Conservation (phyloP, 768 basidiomycete species). For the Cyclocybe aegerita region DNA sequence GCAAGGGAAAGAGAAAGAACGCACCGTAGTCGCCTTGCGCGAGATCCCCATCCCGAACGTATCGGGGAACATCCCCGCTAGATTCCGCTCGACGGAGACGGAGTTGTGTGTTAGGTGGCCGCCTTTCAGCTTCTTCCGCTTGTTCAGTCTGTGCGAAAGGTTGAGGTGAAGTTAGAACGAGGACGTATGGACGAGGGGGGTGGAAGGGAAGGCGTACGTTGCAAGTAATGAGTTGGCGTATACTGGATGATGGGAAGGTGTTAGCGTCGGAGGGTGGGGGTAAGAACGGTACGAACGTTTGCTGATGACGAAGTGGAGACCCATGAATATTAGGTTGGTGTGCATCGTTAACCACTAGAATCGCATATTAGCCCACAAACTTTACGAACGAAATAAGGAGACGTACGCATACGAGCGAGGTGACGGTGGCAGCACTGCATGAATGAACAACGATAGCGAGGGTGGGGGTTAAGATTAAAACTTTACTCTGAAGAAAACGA, state of each 20-base stretch:
- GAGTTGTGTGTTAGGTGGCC: no score
- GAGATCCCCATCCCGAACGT: no score
- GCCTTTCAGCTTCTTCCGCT: no score
- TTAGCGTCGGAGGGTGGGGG: background rate
- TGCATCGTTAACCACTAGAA: slow-evolving; percentile 43
- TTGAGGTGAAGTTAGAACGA: background rate
- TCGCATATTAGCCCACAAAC: background rate
- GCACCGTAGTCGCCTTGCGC: no score
- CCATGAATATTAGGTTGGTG: slow-evolving; percentile 42
- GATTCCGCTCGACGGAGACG: no score
- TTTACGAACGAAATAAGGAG: background rate
- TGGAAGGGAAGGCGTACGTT: slow-evolving; percentile 7
- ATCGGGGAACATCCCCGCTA: no score
- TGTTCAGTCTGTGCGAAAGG: no score
- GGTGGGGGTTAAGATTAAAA: background rate
- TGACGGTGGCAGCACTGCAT: slow-evolving; percentile 37
- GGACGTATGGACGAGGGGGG: background rate
- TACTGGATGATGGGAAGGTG: slow-evolving; percentile 24
- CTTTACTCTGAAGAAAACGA: background rate
- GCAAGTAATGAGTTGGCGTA: slow-evolving; percentile 46
- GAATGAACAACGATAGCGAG: background rate
- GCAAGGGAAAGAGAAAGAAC: no score
- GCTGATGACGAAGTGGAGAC: slow-evolving; percentile 43
- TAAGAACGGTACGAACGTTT: slow-evolving; percentile 30
- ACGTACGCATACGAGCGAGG: slow-evolving; percentile 48